Percentiles rank a stretch among this genome's conserved stretches.
Conservation (phyloP, 1,284 basidiomycete species). For the Ustilago esculenta region DNA sequence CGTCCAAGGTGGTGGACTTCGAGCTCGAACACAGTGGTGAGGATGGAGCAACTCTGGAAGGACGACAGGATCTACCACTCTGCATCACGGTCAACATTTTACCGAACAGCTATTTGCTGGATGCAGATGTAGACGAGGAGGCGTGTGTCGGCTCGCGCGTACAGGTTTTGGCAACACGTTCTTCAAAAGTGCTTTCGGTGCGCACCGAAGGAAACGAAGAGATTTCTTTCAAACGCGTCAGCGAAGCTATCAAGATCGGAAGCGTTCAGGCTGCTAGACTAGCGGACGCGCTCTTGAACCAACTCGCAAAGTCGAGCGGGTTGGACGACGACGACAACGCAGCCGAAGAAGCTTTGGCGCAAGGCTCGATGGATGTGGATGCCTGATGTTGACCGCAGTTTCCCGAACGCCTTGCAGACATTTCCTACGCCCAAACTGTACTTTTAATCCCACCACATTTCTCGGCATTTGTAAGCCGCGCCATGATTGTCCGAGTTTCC, state of each 20-base stretch:
- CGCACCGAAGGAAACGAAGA: conserved; percentile 36
- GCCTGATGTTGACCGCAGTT: conserved; percentile 4
- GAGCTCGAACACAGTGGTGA: conserved; percentile 55
- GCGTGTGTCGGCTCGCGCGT: conserved; percentile 43
- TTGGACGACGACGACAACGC: conserved; percentile 15
- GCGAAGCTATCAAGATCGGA: conserved; percentile 38
- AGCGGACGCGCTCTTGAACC: conserved; percentile 31
- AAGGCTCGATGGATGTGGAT: conserved; percentile 28
- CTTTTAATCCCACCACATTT: no score
- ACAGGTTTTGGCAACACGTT: conserved; percentile 48
- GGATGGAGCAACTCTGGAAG: conserved; percentile 42
- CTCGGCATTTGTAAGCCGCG: no score
- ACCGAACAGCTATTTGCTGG: conserved; percentile 50
- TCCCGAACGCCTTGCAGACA: no score
- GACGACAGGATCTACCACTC: conserved; percentile 53
- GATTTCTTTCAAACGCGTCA: conserved; percentile 41
- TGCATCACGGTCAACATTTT: conserved; percentile 60
- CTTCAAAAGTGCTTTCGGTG: conserved; percentile 40
- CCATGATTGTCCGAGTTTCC: no score
- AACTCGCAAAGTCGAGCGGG: conserved; percentile 15
- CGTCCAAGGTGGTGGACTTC: conserved; percentile 54
- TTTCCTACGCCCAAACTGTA: no score
- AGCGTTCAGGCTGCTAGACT: conserved; percentile 38
- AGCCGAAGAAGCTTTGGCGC: conserved; percentile 6
- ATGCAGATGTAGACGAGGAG: conserved; percentile 58